phyloP scores from a whole-genome alignment of 2,329 filamentous ascomycete species.

The Neonectria faginata region DNA sequence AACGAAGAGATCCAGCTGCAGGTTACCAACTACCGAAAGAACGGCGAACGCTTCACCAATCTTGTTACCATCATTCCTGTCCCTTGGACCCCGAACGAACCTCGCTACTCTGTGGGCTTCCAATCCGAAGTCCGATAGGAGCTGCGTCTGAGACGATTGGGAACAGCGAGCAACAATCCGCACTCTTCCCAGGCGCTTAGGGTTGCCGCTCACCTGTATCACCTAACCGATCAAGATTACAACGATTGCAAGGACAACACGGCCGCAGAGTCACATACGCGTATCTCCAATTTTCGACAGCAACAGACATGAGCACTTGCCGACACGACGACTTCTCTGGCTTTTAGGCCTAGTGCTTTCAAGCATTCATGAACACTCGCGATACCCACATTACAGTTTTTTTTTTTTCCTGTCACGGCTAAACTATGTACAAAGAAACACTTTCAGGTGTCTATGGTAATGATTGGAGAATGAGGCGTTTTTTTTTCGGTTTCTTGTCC shows the following conservation, averaged over 20 bases:
- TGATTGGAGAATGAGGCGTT: constrained; percentile 1
- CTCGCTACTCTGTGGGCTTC: constrained; percentile 84
- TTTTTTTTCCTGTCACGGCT: neutral
- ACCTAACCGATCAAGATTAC: neutral
- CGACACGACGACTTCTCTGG: constrained; percentile 4
- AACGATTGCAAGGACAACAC: neutral
- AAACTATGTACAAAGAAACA: constrained; percentile 22
- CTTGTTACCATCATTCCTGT: constrained; percentile 88
- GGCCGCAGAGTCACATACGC: neutral
- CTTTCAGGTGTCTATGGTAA: constrained; percentile 38
- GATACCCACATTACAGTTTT: constrained; percentile 35
- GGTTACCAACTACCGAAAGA: constrained; percentile 84
- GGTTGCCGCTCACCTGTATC: too few relatives aligned
- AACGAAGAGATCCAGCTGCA: constrained; percentile 61
- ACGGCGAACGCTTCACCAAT: constrained; percentile 84
- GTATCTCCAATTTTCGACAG: neutral
- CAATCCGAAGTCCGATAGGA: constrained; percentile 72
- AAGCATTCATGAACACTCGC: constrained; percentile 37
- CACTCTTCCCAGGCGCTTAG: neutral
- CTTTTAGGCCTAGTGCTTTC: constrained; percentile 28
- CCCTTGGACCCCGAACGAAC: constrained; percentile 71
- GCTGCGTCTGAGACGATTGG: too few relatives aligned
- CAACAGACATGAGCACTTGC: neutral
- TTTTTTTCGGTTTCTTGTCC: constrained; percentile 4
- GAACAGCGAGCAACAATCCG: neutral